Evolutionary conservation across 495 filamentous ascomycete species (phyloP).

Genomic region (Daldinia concentrica): DNA sequence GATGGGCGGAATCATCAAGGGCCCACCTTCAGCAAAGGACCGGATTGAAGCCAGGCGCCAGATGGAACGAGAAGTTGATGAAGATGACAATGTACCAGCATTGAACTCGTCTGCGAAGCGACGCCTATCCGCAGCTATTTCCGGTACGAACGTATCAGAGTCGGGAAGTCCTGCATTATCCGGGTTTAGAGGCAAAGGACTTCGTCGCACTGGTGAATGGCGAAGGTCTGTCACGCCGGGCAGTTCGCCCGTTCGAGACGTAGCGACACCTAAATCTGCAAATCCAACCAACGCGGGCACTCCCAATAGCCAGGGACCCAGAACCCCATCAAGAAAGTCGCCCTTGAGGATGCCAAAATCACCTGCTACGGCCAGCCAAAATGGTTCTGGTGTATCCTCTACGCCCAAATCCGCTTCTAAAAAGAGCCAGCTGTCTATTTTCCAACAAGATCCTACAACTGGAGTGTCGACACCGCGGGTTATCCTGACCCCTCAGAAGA

Average conservation of each 20-base stretch:
- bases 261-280: slow-evolving; percentile 55
- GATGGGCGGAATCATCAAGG: slow-evolving; percentile 64
- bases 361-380: slow-evolving; percentile 39
- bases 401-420: slow-evolving; percentile 39
- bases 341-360: slow-evolving; percentile 47
- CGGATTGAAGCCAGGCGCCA: slow-evolving; percentile 64
- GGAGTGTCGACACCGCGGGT: slow-evolving; percentile 70
- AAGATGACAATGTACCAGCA: slow-evolving; percentile 65
- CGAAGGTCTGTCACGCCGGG: slow-evolving; percentile 56
- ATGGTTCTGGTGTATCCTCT: neutral
- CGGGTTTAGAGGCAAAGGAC: slow-evolving; percentile 61
- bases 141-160: slow-evolving; percentile 63
- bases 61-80: slow-evolving; percentile 68
- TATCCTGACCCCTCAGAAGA: slow-evolving; percentile 68
- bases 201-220: slow-evolving; percentile 60
- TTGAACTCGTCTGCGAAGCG: slow-evolving; percentile 54
- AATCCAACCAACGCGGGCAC: slow-evolving; percentile 63
- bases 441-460: slow-evolving; percentile 65
- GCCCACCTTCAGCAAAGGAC: slow-evolving; percentile 41
- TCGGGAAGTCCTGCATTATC: slow-evolving; percentile 68
- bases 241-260: slow-evolving; percentile 43
- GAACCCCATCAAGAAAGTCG: slow-evolving; percentile 62
- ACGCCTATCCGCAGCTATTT: slow-evolving; percentile 48
- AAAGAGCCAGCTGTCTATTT: slow-evolving; percentile 56
- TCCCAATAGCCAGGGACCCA: slow-evolving; percentile 61